Conservation (phyloP, 2,329 filamentous ascomycete genomes). For the Periconia macrospinosa region DNA sequence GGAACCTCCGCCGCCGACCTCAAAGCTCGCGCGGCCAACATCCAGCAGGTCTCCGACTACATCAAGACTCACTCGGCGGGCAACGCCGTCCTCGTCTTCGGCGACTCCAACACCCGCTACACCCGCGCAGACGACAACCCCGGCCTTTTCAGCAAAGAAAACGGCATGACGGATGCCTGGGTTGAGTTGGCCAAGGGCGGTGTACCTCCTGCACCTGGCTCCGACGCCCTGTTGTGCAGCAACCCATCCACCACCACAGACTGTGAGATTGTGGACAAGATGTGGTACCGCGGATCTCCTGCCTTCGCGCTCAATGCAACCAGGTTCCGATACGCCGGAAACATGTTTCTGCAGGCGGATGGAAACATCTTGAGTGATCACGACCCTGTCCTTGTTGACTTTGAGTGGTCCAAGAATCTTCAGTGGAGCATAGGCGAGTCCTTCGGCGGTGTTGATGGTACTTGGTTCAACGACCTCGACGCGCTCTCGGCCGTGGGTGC, state of each 20-base stretch:
- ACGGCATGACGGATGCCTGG: slow-evolving; percentile 62
- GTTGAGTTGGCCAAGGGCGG: slow-evolving; percentile 53
- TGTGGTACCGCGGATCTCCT: slow-evolving; percentile 61
- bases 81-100: slow-evolving; percentile 65
- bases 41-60: slow-evolving; percentile 62
- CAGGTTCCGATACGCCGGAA: slow-evolving; percentile 58
- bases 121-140: slow-evolving; percentile 59
- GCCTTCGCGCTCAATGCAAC: slow-evolving; percentile 52
- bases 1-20: slow-evolving; percentile 58
- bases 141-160: slow-evolving; percentile 53
- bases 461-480: slow-evolving; percentile 60
- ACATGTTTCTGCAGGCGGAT: slow-evolving; percentile 59
- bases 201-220: slow-evolving; percentile 22
- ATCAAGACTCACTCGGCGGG: slow-evolving; percentile 60
- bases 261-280: slow-evolving; percentile 70
- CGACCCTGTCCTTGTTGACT: slow-evolving; percentile 63
- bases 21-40: slow-evolving; percentile 59
- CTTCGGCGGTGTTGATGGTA: slow-evolving; percentile 54
- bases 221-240: slow-evolving; percentile 48
- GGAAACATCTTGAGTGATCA: slow-evolving; percentile 65
- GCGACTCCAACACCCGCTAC: slow-evolving; percentile 69
- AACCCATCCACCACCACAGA: slow-evolving; percentile 56
- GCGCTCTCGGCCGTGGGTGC: slow-evolving; percentile 36
- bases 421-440: slow-evolving; percentile 50
- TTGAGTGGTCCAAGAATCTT: slow-evolving; percentile 41